Evolutionary conservation across 139 green algal species (phyloP), one percentile per base, ranked within the genome.

Genomic region (Coelastrella sp.): DNA sequence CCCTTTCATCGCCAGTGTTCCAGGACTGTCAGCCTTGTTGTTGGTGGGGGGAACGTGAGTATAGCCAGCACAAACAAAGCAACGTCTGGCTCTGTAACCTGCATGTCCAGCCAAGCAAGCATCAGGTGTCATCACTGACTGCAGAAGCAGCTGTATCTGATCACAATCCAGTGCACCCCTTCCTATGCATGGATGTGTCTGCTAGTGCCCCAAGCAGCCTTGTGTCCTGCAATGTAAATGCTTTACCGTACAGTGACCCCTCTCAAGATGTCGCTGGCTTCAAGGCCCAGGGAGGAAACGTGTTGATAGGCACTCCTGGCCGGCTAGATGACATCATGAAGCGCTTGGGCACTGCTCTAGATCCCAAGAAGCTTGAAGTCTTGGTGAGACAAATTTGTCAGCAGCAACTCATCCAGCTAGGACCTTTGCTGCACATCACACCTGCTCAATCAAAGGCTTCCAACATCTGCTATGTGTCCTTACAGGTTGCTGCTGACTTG

Each of bases 291-390:
- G 93, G 94, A 23, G 94, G 81, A 0, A 84, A 97, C 25, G 85
- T 99, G 45, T 81, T 99, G 13, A 83, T 99, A 0, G 97, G 96
- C 85, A 99, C 97, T 8, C 97, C 98, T 0, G 97, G 97, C 6
- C 89, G 97, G 43, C 84, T 99, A 35, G 86, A 96, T 48, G 97
- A 99, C 87, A 53, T 98, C 3, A 89, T 99, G 83, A 89, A 93
- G 83, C 88, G 94, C 32, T 93, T 82, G 35, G 75, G 88, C 50
- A 21, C 86, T 4, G 57, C 68, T 0, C 68, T 98, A 89, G 94
- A 98, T 84, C 34, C 92, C 23, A 90, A 86, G 2, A 73, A 69
- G 3, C 69, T 96, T 7, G 93, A 96, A 80, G 92, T 96, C 63
- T 7, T 82, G 35, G 48, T 75, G 57, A 69, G 74, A 48, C 30